These are phyloP conservation scores for Lepraria neglecta DNA, from an alignment of 495 filamentous ascomycete genomes.

Conservation along the genomic window DNA sequence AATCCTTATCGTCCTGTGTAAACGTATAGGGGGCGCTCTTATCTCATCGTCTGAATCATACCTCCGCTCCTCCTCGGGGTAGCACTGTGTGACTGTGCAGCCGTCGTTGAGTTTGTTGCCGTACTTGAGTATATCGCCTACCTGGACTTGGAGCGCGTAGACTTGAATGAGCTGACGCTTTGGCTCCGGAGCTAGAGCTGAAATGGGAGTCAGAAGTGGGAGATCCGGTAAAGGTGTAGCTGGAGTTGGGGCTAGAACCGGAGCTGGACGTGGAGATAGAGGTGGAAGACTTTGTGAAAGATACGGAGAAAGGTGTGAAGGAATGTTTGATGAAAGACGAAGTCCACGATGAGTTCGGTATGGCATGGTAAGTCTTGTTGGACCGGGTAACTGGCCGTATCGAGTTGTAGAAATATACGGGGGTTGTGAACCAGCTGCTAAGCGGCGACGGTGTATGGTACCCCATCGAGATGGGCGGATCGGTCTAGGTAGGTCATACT, in stretches of 20 bases:
- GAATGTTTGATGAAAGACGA: too few relatives aligned
- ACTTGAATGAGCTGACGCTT: background rate
- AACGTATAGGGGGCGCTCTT: background rate
- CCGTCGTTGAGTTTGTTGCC: conserved; percentile 3
- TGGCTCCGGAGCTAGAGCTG: background rate
- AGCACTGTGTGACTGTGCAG: background rate
- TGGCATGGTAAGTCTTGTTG: too few relatives aligned
- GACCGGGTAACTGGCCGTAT: too few relatives aligned
- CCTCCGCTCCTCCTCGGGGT: background rate
- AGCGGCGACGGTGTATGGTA: too few relatives aligned
- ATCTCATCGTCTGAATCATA: background rate
- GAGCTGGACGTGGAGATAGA: too few relatives aligned
- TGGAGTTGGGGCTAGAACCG: background rate
- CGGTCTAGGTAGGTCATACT: too few relatives aligned
- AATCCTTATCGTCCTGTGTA: background rate
- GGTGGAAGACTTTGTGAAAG: too few relatives aligned
- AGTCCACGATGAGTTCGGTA: too few relatives aligned
- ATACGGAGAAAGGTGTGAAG: too few relatives aligned
- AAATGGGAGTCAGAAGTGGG: background rate
- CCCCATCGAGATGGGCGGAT: too few relatives aligned
- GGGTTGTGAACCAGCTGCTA: too few relatives aligned
- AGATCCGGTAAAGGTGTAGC: background rate
- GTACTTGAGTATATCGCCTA: background rate
- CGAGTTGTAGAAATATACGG: too few relatives aligned
- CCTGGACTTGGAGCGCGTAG: background rate